Evolutionary conservation across 2,329 filamentous ascomycete genomes (phyloP), one percentile per base, ranked within the genome.

Genomic region (Xylariomycetidae sp.): DNA sequence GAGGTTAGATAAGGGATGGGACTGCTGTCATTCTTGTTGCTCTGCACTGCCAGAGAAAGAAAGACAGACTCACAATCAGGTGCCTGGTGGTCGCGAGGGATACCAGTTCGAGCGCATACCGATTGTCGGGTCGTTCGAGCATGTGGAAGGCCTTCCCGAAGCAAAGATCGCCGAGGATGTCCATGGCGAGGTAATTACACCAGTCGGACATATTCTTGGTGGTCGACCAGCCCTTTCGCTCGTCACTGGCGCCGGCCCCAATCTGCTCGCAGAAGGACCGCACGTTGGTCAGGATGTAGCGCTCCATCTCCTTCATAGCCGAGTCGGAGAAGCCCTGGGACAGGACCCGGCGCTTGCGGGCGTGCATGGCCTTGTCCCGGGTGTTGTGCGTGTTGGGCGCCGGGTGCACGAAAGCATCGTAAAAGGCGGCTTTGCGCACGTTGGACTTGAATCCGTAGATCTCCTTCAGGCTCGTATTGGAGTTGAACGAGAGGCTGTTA

Each of bases 401-500:
- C 12, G 81, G 82, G 36, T 83, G 79, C 2, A 80, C 78, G 54
- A 85, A 86, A 25, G 79, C 80, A 44, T 83, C 74, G 63, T 87
- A 87, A 62, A 86, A 86, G 46, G 80, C 71, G 25, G 80, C 72
- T 62, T 87, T 86, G 58, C 71, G 65, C 18, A 82, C 75, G 40
- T 80, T 80, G 54, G 74, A 59, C 30, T 67, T 67, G 63, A 79
- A 77, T 44, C 78, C 76, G 59, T 82, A 80, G 41, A 84, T 81
- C 13, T 78, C 72, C 54, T 77, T 77, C 37, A 86, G 65, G 1
- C 83, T 82, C 6, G 72, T 71, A 40, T 73, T 74, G 34, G 78
- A 81, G 67, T 92, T 90, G 64, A 94, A 77, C 1, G 81, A 86
- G 26, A 94, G 64, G 40, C 76, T 77, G 58, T 88, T 87, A 27